Evolutionary conservation across 805 yeast species (phyloP).

Genomic region (Nematodospora valgi): DNA sequence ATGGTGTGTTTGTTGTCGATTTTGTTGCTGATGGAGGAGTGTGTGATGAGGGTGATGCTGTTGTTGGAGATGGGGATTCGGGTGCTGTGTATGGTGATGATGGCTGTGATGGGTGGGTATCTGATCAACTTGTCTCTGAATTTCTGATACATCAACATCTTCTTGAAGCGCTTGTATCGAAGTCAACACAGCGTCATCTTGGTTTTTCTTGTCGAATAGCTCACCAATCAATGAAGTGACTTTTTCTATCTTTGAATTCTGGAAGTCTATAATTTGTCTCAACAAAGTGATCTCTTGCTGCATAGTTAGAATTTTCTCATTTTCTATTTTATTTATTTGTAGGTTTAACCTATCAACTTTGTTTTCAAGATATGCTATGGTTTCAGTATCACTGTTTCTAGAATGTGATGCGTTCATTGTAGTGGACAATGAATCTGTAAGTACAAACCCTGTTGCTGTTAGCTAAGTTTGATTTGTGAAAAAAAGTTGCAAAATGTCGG

Average conservation of each 20-base stretch:
- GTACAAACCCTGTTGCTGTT: too few relatives aligned
- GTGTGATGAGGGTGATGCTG: slow-evolving; percentile 1
- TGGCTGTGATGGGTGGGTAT: slow-evolving; percentile 11
- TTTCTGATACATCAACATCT: slow-evolving; percentile 10
- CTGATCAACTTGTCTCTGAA: slow-evolving; percentile 8
- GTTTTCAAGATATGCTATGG: slow-evolving; percentile 3
- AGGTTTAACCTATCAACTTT: slow-evolving; percentile 11
- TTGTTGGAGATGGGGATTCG: slow-evolving; percentile 1
- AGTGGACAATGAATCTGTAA: too few relatives aligned
- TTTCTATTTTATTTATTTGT: slow-evolving; percentile 21
- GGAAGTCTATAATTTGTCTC: slow-evolving; percentile 35
- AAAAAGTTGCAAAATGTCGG: slow-evolving; percentile 13
- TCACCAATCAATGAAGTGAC: slow-evolving; percentile 31
- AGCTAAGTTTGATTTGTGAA: too few relatives aligned
- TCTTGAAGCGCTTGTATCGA: slow-evolving; percentile 28
- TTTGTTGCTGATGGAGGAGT: background rate
- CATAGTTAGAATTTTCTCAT: slow-evolving; percentile 20
- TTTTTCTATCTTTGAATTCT: slow-evolving; percentile 36
- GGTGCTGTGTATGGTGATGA: slow-evolving; percentile 5
- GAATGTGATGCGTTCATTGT: background rate
- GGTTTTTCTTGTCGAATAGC: slow-evolving; percentile 23
- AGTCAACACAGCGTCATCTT: slow-evolving; percentile 23
- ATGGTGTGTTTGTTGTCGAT: slow-evolving; percentile 3
- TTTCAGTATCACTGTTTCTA: background rate
- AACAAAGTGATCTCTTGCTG: slow-evolving; percentile 34